Evolutionary conservation across 495 filamentous ascomycete genomes (phyloP), one percentile per base, ranked within the genome.

Genomic region (Aspergillus steynii): DNA sequence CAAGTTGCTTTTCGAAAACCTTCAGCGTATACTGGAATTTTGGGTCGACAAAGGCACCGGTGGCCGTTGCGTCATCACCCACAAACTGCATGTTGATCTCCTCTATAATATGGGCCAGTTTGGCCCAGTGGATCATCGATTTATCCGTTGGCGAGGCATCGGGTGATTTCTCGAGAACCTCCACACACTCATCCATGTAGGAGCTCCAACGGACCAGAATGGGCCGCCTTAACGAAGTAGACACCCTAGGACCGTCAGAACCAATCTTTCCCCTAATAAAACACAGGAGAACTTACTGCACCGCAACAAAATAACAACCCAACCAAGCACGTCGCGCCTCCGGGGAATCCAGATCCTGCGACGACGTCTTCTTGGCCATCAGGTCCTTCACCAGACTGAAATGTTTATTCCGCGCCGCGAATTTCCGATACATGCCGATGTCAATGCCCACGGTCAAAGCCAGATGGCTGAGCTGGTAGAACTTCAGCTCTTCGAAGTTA

Each of bases 381-480:
- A 73, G 60, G 28, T 78, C 74, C 26, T 70, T 69, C 9, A 76
- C 47, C 15, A 72, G 61, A 12, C 34, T 72, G 26, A 74, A 66
- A n/a, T 63, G 66, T 28, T 64, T 77, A 28, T 59, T 61, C 29
- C 68, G 69, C 14, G 63, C 59, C 52, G 55, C 51, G 2, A 66
- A 62, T 7, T 71, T 72, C 54, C 81, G 83, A 7, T 91, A 88
- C 32, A 98, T 82, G 0, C 93, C 93, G 47, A 97, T 82, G 68
- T 99, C 95, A 65, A 97, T 86, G 12, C 87, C 90, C 85, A 97
- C 89, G 45, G 90, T 79, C 34, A 91, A 89, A 6, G 92, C 91
- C 55, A 93, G 83, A 66, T 97, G 90, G 29, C 91, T 86, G 56
- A 96, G 79, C 73, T 94, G 90, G 71, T 96, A 96, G 69, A 94